These are phyloP conservation scores for Eustoma russellianum DNA, from an alignment of 257 asterid species.

Conservation along the genomic window DNA sequence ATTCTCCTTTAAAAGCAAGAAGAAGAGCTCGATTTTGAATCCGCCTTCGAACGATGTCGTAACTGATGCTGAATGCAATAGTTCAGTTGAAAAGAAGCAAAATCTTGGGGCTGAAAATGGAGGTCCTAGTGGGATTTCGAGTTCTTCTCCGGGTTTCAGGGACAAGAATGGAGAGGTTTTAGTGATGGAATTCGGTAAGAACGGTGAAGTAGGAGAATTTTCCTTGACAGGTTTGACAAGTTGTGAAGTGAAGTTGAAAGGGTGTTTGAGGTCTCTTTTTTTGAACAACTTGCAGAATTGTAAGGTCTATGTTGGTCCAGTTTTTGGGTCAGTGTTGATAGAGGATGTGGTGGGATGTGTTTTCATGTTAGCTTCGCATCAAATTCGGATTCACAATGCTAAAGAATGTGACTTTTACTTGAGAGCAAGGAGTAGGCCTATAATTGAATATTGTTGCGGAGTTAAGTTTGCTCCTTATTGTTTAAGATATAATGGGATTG, in stretches of 20 bases:
- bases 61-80: constrained; percentile 14
- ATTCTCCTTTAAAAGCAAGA: constrained; percentile 73
- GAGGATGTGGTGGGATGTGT: constrained; percentile 63
- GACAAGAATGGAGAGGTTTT: constrained; percentile 38
- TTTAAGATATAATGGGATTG: constrained; percentile 53
- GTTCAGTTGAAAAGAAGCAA: background rate
- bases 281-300: constrained; percentile 50
- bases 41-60: constrained; percentile 12
- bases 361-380: constrained; percentile 71
- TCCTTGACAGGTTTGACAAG: constrained; percentile 45
- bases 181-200: constrained; percentile 37
- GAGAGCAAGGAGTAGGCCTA: constrained; percentile 83
- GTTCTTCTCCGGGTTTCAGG: constrained; percentile 55
- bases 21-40: constrained; percentile 13
- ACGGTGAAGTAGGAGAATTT: constrained; percentile 48
- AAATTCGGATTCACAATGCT: constrained; percentile 74
- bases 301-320: constrained; percentile 53
- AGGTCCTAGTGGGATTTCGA: constrained; percentile 21
- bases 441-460: constrained; percentile 63
- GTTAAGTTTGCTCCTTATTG: constrained; percentile 69
- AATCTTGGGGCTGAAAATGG: constrained; percentile 1
- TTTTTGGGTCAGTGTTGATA: constrained; percentile 57
- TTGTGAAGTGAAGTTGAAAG: constrained; percentile 65
- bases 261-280: constrained; percentile 69
- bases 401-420: constrained; percentile 65